These are phyloP conservation scores for Puccinia triticina DNA, from an alignment of 1,284 basidiomycete species.

Conservation along the genomic window DNA sequence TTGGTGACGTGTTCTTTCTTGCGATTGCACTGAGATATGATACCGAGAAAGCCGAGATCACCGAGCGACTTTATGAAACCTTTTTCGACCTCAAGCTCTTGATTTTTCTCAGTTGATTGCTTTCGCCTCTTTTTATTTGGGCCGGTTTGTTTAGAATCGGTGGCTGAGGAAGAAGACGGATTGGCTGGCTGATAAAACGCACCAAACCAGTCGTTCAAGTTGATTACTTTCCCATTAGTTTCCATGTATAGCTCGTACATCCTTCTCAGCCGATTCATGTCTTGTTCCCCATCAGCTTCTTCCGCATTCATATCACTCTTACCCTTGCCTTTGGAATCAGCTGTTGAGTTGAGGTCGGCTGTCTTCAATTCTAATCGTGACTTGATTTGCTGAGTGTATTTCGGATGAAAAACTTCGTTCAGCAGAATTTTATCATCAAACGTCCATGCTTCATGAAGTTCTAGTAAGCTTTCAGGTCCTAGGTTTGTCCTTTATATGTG, in stretches of 20 bases:
- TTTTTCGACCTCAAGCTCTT: conserved; percentile 1
- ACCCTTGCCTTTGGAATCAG: background rate
- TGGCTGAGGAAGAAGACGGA: background rate
- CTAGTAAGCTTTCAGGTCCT: conserved; percentile 14
- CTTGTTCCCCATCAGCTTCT: background rate
- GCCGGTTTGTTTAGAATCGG: background rate
- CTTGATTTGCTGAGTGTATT: conserved; percentile 26
- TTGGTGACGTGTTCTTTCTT: conserved; percentile 34
- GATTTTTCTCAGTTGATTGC: background rate
- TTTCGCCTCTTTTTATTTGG: conserved; percentile 22
- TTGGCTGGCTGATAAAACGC: conserved; percentile 22
- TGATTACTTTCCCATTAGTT: conserved; percentile 32
- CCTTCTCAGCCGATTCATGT: conserved; percentile 19
- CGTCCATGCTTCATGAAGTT: conserved; percentile 39
- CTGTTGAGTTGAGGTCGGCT: background rate
- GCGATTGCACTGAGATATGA: conserved; percentile 20
- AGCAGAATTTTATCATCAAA: conserved; percentile 41
- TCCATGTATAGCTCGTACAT: conserved; percentile 44
- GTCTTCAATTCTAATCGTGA: conserved; percentile 11
- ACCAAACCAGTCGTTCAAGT: conserved; percentile 33
- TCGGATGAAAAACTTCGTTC: conserved; percentile 32
- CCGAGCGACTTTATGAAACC: conserved; percentile 15
- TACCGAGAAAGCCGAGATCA: conserved; percentile 21
- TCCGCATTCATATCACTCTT: background rate
- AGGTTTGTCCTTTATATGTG: conserved; percentile 3